Evolutionary conservation across 352 stramenopile species (phyloP).

Genomic region (Aphanomyces astaci): DNA sequence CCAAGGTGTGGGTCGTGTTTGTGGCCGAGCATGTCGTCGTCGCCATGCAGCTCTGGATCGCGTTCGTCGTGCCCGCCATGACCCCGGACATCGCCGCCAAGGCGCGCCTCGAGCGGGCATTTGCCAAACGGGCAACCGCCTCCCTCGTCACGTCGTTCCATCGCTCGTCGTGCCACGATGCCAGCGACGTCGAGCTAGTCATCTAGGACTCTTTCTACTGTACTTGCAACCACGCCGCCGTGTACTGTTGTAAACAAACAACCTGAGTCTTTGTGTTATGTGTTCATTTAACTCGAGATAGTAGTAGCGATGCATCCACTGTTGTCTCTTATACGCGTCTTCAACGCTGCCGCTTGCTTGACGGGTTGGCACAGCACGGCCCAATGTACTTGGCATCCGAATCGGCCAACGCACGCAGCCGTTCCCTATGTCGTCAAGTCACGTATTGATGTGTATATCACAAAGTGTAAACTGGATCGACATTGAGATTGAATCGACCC

Average conservation of each 20-base stretch:
- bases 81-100: slow-evolving; percentile 41
- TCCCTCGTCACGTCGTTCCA: slow-evolving; percentile 37
- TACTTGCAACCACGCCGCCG: no score
- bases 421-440: no score
- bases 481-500: no score
- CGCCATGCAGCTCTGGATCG: slow-evolving; percentile 56
- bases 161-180: slow-evolving; percentile 10
- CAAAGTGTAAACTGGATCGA: no score
- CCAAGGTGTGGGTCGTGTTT: slow-evolving; percentile 79
- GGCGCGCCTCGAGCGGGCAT: slow-evolving; percentile 46
- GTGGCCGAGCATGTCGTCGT: slow-evolving; percentile 60
- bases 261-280: no score
- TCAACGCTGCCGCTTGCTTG: not conserved
- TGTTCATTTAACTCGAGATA: no score
- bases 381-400: slow-evolving; percentile 83
- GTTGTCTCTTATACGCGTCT: not conserved
- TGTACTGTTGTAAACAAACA: no score
- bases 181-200: not conserved
- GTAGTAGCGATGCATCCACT: no score
- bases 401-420: slow-evolving; percentile 49
- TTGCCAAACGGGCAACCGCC: slow-evolving; percentile 62
- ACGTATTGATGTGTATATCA: no score
- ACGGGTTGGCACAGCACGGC: slow-evolving; percentile 48
- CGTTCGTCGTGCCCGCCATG: slow-evolving; percentile 47
- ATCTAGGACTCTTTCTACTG: no score